These are phyloP conservation scores for Lonicera japonica DNA, from an alignment of 129 eudicot genomes.

Conservation along the genomic window DNA sequence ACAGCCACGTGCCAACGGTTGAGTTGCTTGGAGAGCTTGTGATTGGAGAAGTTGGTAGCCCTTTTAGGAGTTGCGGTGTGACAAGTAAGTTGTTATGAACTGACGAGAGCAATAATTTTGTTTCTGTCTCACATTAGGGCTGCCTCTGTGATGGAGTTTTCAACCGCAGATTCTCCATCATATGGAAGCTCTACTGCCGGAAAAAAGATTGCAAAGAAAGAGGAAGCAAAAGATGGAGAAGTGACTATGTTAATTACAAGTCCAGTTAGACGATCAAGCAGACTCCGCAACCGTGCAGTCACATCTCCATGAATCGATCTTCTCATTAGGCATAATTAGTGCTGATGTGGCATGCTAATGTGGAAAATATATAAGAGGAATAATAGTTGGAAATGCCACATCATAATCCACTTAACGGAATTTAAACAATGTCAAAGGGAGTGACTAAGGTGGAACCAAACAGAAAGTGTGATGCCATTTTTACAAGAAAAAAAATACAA, in stretches of 20 bases:
- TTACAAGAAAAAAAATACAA: too few relatives aligned
- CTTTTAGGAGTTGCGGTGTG: conserved; percentile 10
- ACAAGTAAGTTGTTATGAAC: conserved; percentile 16
- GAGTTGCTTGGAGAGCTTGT: conserved; percentile 54
- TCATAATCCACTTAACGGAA: too few relatives aligned
- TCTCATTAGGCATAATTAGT: neutral
- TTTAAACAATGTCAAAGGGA: too few relatives aligned
- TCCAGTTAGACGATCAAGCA: conserved; percentile 67
- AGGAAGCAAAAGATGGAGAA: conserved; percentile 22
- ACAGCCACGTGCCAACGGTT: conserved; percentile 29
- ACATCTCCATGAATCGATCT: conserved; percentile 43
- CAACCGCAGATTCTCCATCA: conserved; percentile 9
- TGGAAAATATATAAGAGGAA: too few relatives aligned
- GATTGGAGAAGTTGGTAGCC: conserved; percentile 35
- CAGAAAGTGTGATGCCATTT: too few relatives aligned
- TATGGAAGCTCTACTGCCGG: conserved; percentile 37
- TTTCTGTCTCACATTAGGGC: conserved; percentile 10
- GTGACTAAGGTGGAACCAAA: too few relatives aligned
- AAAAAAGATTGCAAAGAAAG: conserved; percentile 37
- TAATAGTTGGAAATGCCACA: too few relatives aligned
- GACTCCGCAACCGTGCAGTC: conserved; percentile 41
- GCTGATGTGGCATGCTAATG: too few relatives aligned
- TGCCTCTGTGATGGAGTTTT: neutral
- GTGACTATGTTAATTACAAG: conserved; percentile 16
- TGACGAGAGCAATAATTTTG: conserved; percentile 20